These are phyloP conservation scores for Calocybe indica DNA, from an alignment of 768 basidiomycete species.

Conservation along the genomic window DNA sequence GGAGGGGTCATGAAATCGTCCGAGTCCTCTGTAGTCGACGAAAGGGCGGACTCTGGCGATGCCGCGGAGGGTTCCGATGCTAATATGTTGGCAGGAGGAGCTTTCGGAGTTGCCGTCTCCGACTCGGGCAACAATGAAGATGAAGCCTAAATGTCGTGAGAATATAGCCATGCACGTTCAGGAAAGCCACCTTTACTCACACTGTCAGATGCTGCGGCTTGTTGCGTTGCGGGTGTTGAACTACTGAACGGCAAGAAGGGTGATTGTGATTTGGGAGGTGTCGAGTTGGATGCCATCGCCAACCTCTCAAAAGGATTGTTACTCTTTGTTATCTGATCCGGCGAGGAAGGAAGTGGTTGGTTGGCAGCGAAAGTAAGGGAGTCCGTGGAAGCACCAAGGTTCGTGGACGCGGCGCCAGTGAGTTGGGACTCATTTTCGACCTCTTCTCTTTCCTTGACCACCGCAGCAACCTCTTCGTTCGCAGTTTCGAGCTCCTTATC, in stretches of 20 bases:
- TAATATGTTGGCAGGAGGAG: conserved; percentile 9
- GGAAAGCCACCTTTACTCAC: too few species aligned
- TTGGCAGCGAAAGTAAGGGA: conserved; percentile 56
- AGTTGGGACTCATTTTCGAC: conserved; percentile 45
- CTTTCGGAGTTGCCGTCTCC: conserved; percentile 11
- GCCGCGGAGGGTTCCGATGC: conserved; percentile 14
- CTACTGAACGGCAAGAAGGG: conserved; percentile 52
- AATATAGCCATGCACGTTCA: too few species aligned
- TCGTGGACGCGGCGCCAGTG: conserved; percentile 17
- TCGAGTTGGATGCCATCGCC: conserved; percentile 36
- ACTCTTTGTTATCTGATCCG: conserved; percentile 62
- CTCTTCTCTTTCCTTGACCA: conserved; percentile 50
- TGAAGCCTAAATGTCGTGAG: too few species aligned
- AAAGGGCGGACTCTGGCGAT: conserved; percentile 6
- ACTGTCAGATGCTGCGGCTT: conserved; percentile 11
- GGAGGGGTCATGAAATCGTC: conserved; percentile 64
- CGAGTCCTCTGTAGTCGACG: conserved; percentile 26
- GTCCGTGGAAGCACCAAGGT: conserved; percentile 36
- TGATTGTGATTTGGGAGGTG: conserved; percentile 47
- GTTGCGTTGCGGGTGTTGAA: conserved; percentile 29
- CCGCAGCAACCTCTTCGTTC: conserved; percentile 41
- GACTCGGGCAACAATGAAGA: neutral
- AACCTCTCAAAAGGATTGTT: conserved; percentile 91
- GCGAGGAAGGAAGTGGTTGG: conserved; percentile 70
- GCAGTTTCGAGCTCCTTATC: conserved; percentile 73